Evolutionary conservation across 345 rosid genomes (phyloP).

Genomic region (Turnera subulata): DNA sequence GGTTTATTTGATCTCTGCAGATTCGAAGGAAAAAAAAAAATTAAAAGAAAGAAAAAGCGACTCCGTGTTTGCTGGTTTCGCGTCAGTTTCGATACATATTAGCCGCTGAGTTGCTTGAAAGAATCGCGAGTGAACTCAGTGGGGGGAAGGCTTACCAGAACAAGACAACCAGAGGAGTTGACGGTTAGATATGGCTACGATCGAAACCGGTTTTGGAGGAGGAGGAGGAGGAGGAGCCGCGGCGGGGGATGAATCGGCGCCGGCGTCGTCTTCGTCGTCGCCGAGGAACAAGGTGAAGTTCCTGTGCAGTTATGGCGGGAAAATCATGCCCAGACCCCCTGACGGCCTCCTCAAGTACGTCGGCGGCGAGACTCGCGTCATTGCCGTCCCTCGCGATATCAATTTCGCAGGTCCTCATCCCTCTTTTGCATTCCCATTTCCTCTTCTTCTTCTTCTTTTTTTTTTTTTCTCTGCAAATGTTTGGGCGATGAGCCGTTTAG

Average conservation of each 20-base stretch:
- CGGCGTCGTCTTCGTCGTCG: conserved; percentile 11
- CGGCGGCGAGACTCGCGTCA: conserved; percentile 89
- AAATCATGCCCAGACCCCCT: conserved; percentile 58
- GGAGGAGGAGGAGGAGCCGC: conserved; percentile 16
- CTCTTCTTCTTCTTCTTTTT: neutral
- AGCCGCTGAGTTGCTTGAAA: too few species aligned
- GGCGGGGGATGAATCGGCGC: conserved; percentile 12
- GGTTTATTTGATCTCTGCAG: too few species aligned
- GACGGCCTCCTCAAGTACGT: conserved; percentile 80
- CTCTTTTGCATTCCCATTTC: neutral
- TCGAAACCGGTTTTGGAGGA: neutral
- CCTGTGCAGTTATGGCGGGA: conserved; percentile 85
- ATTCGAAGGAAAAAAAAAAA: too few species aligned
- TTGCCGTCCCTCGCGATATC: conserved; percentile 54
- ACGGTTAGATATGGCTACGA: neutral
- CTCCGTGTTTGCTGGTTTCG: too few species aligned
- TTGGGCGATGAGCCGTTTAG: neutral
- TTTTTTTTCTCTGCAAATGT: neutral
- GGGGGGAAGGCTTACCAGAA: too few species aligned
- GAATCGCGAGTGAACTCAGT: too few species aligned
- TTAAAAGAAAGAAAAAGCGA: too few species aligned
- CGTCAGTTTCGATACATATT: too few species aligned
- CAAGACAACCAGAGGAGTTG: too few species aligned
- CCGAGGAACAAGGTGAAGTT: conserved; percentile 57
- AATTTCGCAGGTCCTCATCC: conserved; percentile 44